Base-by-base conservation (phyloP, 495 filamentous ascomycete species). In the Aspergillus olivimuriae region DNA sequence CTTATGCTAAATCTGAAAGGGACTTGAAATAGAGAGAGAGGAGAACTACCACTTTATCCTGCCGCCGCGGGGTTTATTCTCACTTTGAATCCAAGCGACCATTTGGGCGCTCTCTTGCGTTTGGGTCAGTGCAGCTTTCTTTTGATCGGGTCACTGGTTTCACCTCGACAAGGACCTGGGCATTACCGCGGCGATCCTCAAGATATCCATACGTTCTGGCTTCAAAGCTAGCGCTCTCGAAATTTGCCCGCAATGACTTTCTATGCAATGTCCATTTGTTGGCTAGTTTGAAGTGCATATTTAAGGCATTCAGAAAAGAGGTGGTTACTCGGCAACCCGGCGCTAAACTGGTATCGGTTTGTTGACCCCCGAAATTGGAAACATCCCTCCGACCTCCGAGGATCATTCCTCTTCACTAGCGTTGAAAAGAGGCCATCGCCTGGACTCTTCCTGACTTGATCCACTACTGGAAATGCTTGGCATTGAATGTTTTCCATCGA, bases 81-180 rank as follows among this genome's bases (percentile, higher is more conserved):
- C 22, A 8, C 34, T 24, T 23, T 41, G 32, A 3, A 55, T 31
- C 40, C 47, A 49, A 31, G 16, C 32, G 0, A 51, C 43, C 34
- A 47, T 51, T n/a, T 55, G 47, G 5, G 40, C 36, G 3, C 28
- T 32, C n/a, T 52, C 50, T 26, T 52, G 41, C 32, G 45, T 45
- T 5, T 34, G 41, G 4, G 48, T 38, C 2, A 34, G 40, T 8
- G 8, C 31, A 15, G 8, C 4, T 14, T 45, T 45, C 7, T 14
- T n/a, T 23, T 4, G 1, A 0, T 22, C 44, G 16, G 4, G 16
- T 14, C 0, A 36, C 32, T 5, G 50, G 34, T 15, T 48, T 52
- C 1, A 48, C 45, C 23, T 52, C 44, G 8, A 52, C 20, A 4
- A 48, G 14, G 9, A 17, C 50, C 3, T 32, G 20, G n/a, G 37